Percentiles rank a stretch among this genome's conserved stretches.
Conservation (phyloP, 164 flowering plant genomes). For the Kalanchoe fedtschenkoi region DNA sequence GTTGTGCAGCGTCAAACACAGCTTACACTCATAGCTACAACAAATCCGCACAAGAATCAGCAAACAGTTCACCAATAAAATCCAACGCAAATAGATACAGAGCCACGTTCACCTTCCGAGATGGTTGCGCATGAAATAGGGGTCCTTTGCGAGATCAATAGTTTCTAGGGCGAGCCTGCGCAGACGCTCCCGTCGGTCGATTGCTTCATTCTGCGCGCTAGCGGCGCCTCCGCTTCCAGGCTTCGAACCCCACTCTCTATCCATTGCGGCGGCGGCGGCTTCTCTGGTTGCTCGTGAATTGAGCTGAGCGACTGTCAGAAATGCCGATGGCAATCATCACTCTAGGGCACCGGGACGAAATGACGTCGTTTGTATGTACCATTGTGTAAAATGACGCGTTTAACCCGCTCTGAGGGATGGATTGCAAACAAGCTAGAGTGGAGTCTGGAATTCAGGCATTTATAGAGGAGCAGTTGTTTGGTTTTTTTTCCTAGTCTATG, state of each 20-base stretch:
- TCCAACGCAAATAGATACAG: background rate
- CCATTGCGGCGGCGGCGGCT: constrained; percentile 41
- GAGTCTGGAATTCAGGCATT: too few relatives aligned
- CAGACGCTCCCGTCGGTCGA: constrained; percentile 89
- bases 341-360: too few relatives aligned
- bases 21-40: constrained; percentile 87
- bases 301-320: too few relatives aligned
- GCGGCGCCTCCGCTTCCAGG: constrained; percentile 98
- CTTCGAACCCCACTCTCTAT: constrained; percentile 97
- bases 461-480: too few relatives aligned
- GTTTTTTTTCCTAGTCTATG: too few relatives aligned
- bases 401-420: too few relatives aligned
- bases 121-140: constrained; percentile 97
- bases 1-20: constrained; percentile 86
- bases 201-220: constrained; percentile 90
- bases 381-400: too few relatives aligned
- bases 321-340: too few relatives aligned
- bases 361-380: too few relatives aligned
- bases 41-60: background rate
- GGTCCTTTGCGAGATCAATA: constrained; percentile 94
- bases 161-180: constrained; percentile 90
- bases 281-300: too few relatives aligned
- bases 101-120: constrained; percentile 61
- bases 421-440: too few relatives aligned
- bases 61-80: background rate